Evolutionary conservation across 352 stramenopile genomes (phyloP), one percentile per base, ranked within the genome.

Genomic region (Phytophthora kernoviae): DNA sequence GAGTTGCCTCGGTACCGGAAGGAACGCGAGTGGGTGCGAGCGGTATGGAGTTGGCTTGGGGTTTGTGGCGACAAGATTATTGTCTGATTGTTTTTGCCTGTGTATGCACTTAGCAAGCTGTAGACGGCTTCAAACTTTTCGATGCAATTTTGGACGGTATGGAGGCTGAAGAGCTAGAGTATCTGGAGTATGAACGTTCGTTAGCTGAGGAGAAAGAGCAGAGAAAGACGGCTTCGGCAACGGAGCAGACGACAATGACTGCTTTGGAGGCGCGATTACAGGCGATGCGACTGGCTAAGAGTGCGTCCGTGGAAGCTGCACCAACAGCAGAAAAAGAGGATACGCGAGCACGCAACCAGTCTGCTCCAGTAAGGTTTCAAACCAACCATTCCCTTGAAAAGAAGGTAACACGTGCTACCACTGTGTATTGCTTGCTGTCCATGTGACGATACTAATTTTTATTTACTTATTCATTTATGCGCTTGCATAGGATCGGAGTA

Each of bases 91-190:
- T 24, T 34, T 51, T 5, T 37, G 27, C 20, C 42, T 49, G 15
- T 52, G 26, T 55, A 15, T 69, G 40, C 30, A 30, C 8, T 36
- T 64, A 93, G 84, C 80, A 91, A 88, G 82, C 81, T 41, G 64
- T 70, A 53, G 62, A 79, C 40, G 84, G 78, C 4, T 75, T 80
- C 18, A 77, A 71, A 48, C 62, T 93, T 5, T 90, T 93, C 37
- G 82, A 93, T 45, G 67, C 71, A 0, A 93, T 93, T 64, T 72
- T 93, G 40, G 78, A 91, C 65, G 84, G 84, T 14, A 93, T 93
- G 81, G 75, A 91, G 54, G 63, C 68, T 1, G 78, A 88, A 45
- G 84, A 93, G 43, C 49, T 66, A 1, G 79, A 90, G 36, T 73
- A 81, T 36, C 63, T 88, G 50, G 65, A 87, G 36, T 87, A 90